phyloP scores from a whole-genome alignment of 768 basidiomycete species.

The Rhodosporidiobolus sp. region DNA sequence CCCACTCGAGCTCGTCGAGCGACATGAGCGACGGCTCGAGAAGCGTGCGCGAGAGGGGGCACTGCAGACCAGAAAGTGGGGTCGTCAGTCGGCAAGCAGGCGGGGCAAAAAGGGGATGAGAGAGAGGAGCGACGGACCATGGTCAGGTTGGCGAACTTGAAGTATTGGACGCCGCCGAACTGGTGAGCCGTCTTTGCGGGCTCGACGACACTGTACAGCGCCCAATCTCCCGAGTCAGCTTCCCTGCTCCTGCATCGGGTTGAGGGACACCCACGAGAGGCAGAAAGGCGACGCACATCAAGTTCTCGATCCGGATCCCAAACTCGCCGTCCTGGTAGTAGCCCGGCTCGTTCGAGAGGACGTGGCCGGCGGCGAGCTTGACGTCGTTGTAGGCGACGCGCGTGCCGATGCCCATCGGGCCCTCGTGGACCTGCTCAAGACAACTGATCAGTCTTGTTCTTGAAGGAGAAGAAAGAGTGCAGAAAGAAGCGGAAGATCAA shows the following conservation, averaged over 20 bases:
- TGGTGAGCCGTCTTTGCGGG: slow-evolving; percentile 60
- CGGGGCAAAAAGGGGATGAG: neutral
- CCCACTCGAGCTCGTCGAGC: slow-evolving; percentile 70
- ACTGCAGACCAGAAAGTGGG: slow-evolving; percentile 50
- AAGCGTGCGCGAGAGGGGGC: slow-evolving; percentile 82
- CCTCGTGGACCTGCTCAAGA: slow-evolving; percentile 62
- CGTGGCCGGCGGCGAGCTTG: slow-evolving; percentile 74
- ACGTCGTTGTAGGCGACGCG: slow-evolving; percentile 46
- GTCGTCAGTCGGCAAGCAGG: neutral
- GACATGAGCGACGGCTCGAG: slow-evolving; percentile 64
- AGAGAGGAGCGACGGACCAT: slow-evolving; percentile 59
- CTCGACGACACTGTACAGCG: slow-evolving; percentile 49
- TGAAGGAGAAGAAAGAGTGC: neutral
- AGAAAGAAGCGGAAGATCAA: too few species aligned
- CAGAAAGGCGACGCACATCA: slow-evolving; percentile 57
- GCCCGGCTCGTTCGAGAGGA: slow-evolving; percentile 65
- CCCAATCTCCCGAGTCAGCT: neutral
- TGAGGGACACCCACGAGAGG: neutral
- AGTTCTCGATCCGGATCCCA: slow-evolving; percentile 89
- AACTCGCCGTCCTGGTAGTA: slow-evolving; percentile 66
- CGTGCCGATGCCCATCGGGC: slow-evolving; percentile 59
- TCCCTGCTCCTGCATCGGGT: neutral
- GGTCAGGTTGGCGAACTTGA: slow-evolving; percentile 81
- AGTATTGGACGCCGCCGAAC: slow-evolving; percentile 79
- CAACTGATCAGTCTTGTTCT: too few species aligned